Evolutionary conservation across 225 moss, liverwort and hornwort species (phyloP).

Genomic region (Ulota crispa): DNA sequence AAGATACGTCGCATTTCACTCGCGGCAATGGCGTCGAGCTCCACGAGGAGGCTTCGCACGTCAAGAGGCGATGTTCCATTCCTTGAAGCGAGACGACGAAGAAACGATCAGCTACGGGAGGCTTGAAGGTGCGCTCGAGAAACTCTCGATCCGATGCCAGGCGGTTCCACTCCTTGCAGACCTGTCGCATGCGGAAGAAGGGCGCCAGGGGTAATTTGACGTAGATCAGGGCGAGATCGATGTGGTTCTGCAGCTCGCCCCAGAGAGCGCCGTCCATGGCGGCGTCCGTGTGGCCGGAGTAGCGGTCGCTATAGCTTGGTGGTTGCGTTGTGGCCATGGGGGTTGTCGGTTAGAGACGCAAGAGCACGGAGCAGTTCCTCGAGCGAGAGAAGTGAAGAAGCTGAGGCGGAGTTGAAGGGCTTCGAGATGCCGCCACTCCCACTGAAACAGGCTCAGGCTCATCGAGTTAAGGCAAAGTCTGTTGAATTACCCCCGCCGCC

Average conservation of each 20-base stretch:
- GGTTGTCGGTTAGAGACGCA: not conserved
- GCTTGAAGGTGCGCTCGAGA: not conserved
- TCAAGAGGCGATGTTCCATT: too few relatives aligned
- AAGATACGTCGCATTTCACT: too few relatives aligned
- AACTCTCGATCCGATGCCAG: not conserved
- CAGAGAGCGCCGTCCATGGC: not conserved
- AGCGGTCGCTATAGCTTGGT: not conserved
- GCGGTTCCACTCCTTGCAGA: conserved; percentile 26
- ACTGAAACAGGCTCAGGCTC: too few relatives aligned
- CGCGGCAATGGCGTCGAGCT: too few relatives aligned
- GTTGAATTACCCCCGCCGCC: too few relatives aligned
- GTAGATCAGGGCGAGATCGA: not conserved
- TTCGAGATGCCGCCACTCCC: too few relatives aligned
- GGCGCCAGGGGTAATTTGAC: not conserved
- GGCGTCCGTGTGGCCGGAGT: not conserved
- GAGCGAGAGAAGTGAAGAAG: too few relatives aligned
- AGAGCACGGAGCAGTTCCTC: too few relatives aligned
- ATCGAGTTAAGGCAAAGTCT: too few relatives aligned
- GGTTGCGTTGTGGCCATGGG: not conserved
- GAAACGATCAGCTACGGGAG: not conserved
- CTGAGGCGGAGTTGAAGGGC: too few relatives aligned
- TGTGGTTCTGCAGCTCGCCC: not conserved
- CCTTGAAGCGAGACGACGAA: not conserved
- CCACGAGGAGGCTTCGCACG: too few relatives aligned
- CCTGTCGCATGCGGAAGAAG: conserved; percentile 19